Conservation (phyloP, 2,329 filamentous ascomycete genomes). For the Magnaporthiopsis rhizophila region DNA sequence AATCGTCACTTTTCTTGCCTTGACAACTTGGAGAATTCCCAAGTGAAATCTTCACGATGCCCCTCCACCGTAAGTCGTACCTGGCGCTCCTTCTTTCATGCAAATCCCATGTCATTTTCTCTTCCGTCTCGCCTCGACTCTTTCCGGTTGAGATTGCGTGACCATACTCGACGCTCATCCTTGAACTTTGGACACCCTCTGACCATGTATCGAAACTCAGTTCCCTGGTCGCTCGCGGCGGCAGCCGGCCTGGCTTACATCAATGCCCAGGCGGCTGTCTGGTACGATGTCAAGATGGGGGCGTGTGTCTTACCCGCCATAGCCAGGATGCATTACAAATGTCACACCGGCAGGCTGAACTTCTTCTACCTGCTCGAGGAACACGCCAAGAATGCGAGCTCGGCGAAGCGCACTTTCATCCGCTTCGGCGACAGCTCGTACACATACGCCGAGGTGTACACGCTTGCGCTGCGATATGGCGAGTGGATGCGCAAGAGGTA, state of each 20-base stretch:
- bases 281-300: conserved; percentile 58
- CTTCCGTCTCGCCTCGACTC: background rate
- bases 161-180: background rate
- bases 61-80: background rate
- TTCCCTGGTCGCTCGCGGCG: conserved; percentile 47
- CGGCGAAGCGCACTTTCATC: conserved; percentile 50
- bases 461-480: conserved; percentile 62
- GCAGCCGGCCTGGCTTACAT: conserved; percentile 67
- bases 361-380: conserved; percentile 70
- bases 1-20: background rate
- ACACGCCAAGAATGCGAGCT: conserved; percentile 43
- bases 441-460: conserved; percentile 71
- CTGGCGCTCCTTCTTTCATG: background rate
- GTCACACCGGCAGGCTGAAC: conserved; percentile 55
- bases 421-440: conserved; percentile 61
- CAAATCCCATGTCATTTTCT: background rate
- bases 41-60: background rate
- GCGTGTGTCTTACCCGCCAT: conserved; percentile 40
- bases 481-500: conserved; percentile 62
- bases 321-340: conserved; percentile 34
- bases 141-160: background rate
- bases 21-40: background rate
- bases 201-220: conserved; percentile 21
- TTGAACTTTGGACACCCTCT: background rate
- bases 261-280: conserved; percentile 61